phyloP scores from a whole-genome alignment of 1,284 basidiomycete species.

The Schizophyllum amplum region DNA sequence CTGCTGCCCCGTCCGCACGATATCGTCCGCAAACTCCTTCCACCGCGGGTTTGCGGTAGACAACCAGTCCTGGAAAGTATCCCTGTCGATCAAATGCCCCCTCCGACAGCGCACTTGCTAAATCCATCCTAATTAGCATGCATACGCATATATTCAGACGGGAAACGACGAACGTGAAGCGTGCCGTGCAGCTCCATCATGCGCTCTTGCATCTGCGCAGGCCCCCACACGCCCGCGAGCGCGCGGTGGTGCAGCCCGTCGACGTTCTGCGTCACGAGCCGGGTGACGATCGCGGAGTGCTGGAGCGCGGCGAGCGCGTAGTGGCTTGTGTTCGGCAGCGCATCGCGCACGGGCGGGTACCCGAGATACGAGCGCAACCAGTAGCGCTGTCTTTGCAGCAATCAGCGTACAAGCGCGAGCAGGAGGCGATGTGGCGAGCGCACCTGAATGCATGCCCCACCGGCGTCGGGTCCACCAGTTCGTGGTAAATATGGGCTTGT shows the following conservation, averaged over 20 bases:
- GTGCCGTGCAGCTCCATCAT: slow-evolving; percentile 89
- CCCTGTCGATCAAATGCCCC: slow-evolving; percentile 60
- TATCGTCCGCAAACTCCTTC: slow-evolving; percentile 61
- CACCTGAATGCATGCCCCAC: slow-evolving; percentile 65
- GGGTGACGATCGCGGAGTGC: slow-evolving; percentile 50
- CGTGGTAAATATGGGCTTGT: slow-evolving; percentile 83
- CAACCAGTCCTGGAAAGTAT: slow-evolving; percentile 69
- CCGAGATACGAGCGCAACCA: slow-evolving; percentile 85
- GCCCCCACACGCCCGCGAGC: slow-evolving; percentile 27
- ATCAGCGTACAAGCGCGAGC: not conserved
- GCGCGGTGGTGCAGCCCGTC: slow-evolving; percentile 86
- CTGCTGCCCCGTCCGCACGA: slow-evolving; percentile 54
- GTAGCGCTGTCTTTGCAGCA: slow-evolving; percentile 57
- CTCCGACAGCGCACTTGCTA: slow-evolving; percentile 70
- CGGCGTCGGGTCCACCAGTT: slow-evolving; percentile 64
- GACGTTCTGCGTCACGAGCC: slow-evolving; percentile 88
- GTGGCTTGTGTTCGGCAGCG: slow-evolving; percentile 82
- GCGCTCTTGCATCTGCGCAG: slow-evolving; percentile 28
- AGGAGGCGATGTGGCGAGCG: not conserved
- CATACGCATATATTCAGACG: not conserved
- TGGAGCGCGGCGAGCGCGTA: slow-evolving; percentile 79
- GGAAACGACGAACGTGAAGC: slow-evolving; percentile 52
- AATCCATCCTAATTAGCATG: slow-evolving; percentile 7
- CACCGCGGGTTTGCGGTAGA: slow-evolving; percentile 72
- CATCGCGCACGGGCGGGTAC: slow-evolving; percentile 73